Conservation (phyloP, 306 rosid species). For the Prunus mira region DNA sequence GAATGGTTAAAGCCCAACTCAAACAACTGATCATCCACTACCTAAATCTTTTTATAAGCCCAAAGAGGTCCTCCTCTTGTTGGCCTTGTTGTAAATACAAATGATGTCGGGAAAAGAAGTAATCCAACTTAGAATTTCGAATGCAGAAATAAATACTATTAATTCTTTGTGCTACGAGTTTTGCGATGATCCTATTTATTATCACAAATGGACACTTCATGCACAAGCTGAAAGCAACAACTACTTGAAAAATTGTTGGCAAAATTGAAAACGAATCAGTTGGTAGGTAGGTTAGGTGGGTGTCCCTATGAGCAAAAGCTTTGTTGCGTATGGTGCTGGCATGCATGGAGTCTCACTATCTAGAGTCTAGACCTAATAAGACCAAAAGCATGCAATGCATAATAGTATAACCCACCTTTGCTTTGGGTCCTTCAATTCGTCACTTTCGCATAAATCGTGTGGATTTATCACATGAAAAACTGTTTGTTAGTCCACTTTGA, state of each 20-base stretch:
- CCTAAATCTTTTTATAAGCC: background rate
- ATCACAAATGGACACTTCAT: background rate
- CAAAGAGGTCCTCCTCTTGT: background rate
- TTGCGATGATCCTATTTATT: too few species aligned
- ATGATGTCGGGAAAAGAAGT: fast-evolving
- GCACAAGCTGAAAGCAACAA: background rate
- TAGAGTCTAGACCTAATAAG: background rate
- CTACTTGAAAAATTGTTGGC: background rate
- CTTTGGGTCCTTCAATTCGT: background rate
- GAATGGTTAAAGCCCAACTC: background rate
- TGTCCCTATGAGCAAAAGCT: background rate
- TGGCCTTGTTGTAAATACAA: background rate
- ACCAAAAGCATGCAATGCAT: background rate
- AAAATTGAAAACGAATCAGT: background rate
- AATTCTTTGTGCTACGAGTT: fast-evolving
- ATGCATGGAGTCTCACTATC: background rate
- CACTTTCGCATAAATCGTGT: background rate
- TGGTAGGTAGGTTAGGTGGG: background rate
- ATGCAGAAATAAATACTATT: fast-evolving
- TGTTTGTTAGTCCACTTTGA: conserved; percentile 25
- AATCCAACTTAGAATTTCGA: too few species aligned
- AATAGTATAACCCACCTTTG: conserved; percentile 13
- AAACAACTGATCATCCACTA: background rate
- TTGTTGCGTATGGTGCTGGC: background rate
- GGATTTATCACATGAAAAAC: conserved; percentile 20